Evolutionary conservation across 2,329 filamentous ascomycete genomes (phyloP).

Genomic region (Lachnellula hyalina): DNA sequence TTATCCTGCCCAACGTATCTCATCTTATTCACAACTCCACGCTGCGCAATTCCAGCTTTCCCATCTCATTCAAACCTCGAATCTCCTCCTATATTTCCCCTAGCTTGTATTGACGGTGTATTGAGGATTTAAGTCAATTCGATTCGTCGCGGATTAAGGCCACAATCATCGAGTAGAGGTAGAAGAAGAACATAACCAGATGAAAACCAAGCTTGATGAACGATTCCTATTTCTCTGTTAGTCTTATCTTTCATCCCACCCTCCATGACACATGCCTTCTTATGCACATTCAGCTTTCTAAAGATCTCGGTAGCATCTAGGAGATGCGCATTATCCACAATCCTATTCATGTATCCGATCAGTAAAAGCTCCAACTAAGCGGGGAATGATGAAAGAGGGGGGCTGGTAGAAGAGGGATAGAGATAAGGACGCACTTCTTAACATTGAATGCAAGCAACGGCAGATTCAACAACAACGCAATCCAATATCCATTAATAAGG

Average conservation of each 20-base stretch:
- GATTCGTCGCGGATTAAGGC: slow-evolving; percentile 94
- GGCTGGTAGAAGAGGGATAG: neutral
- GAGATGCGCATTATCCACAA: slow-evolving; percentile 93
- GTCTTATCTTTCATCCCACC: slow-evolving; percentile 4
- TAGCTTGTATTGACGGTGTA: slow-evolving; percentile 21
- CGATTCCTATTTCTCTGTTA: slow-evolving; percentile 65
- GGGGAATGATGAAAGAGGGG: neutral
- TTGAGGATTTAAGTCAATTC: slow-evolving; percentile 50
- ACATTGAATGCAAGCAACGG: slow-evolving; percentile 89
- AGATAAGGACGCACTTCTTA: slow-evolving; percentile 74
- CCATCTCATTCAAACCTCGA: neutral
- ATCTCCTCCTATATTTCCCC: slow-evolving; percentile 13
- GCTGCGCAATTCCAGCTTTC: slow-evolving; percentile 1
- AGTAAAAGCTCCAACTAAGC: neutral
- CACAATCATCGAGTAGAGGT: slow-evolving; percentile 74
- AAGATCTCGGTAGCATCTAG: slow-evolving; percentile 98
- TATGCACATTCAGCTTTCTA: slow-evolving; percentile 97
- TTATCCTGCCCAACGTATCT: slow-evolving; percentile 19
- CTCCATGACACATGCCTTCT: slow-evolving; percentile 63
- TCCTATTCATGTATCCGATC: slow-evolving; percentile 53
- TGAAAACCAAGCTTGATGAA: slow-evolving; percentile 99
- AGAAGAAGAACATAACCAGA: slow-evolving; percentile 99
- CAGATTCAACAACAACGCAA: slow-evolving; percentile 85
- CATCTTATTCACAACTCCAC: slow-evolving; percentile 9
- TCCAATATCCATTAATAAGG: slow-evolving; percentile 98